Evolutionary conservation across 2,329 filamentous ascomycete species (phyloP).

Genomic region (Ceratocystis eucalypticola): DNA sequence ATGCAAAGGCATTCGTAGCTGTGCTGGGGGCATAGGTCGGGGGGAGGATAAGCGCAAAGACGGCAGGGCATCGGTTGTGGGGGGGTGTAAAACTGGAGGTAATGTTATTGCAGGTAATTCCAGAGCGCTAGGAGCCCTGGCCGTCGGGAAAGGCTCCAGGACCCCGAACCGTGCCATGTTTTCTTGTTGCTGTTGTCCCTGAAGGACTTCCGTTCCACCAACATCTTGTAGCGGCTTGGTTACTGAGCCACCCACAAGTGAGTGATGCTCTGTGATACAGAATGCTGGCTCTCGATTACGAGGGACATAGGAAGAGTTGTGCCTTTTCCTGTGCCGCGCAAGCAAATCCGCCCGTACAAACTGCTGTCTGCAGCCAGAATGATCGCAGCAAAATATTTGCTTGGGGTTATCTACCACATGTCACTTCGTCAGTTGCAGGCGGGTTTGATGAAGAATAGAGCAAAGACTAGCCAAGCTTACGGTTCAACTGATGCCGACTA

Average conservation of each 20-base stretch:
- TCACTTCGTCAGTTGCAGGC: conserved; percentile 16
- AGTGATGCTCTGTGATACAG: neutral
- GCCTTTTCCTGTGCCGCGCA: conserved; percentile 52
- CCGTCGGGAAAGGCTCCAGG: too few species aligned
- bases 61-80: neutral
- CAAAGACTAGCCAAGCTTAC: conserved; percentile 31
- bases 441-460: conserved; percentile 7
- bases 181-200: neutral
- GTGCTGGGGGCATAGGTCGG: neutral
- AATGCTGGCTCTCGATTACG: conserved; percentile 33
- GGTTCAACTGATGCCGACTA: conserved; percentile 69
- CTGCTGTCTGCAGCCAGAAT: conserved; percentile 57
- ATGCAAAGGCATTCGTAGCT: neutral
- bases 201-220: too few species aligned
- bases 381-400: conserved; percentile 65
- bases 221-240: neutral
- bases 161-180: too few species aligned
- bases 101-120: neutral
- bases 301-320: conserved; percentile 41
- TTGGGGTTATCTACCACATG: conserved; percentile 49
- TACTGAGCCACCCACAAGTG: neutral
- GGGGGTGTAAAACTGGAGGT: neutral
- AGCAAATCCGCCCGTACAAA: conserved; percentile 71
- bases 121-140: too few species aligned
- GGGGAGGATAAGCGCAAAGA: neutral